Percentiles rank a stretch among this genome's conserved stretches.
These are phyloP conservation scores for Rhodotorula glutinis DNA, from an alignment of 1,284 basidiomycete genomes.

Conservation along the genomic window DNA sequence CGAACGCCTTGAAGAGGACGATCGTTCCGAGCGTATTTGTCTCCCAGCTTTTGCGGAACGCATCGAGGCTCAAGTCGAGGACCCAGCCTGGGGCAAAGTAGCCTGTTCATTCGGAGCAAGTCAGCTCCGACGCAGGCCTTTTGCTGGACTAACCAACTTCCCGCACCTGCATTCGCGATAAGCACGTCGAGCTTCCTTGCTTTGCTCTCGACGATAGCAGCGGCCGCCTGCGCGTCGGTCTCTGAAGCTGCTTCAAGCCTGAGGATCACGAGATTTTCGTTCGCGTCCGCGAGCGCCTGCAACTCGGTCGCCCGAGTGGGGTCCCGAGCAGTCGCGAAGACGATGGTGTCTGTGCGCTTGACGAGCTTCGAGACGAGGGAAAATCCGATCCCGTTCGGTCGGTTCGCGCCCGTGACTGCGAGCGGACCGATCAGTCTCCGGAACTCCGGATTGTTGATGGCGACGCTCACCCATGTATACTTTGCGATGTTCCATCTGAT, in stretches of 20 bases:
- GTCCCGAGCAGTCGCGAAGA: constrained; percentile 42
- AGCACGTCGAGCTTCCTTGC: constrained; percentile 21
- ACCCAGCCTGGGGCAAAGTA: not conserved
- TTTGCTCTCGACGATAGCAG: constrained; percentile 5
- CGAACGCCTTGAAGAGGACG: constrained; percentile 15
- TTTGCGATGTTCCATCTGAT: too few species aligned
- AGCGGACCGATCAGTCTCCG: not conserved
- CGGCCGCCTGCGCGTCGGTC: constrained; percentile 9
- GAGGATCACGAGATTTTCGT: constrained; percentile 12
- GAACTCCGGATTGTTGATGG: too few species aligned
- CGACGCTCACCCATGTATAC: too few species aligned
- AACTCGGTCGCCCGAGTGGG: constrained; percentile 27
- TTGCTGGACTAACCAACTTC: too few species aligned
- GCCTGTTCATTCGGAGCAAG: too few species aligned
- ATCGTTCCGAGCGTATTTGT: constrained; percentile 18
- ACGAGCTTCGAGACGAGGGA: constrained; percentile 32
- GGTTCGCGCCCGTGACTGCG: constrained; percentile 14
- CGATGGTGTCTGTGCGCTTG: constrained; percentile 17
- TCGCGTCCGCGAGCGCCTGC: constrained; percentile 25
- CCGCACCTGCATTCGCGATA: constrained; percentile 31
- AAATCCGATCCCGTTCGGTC: constrained; percentile 25
- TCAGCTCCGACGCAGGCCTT: too few species aligned
- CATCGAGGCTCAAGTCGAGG: not conserved
- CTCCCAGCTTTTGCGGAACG: not conserved
- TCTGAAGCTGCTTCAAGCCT: constrained; percentile 9